Base-by-base conservation (phyloP, 192 early-diverging fungal genomes). In the Umbelopsis isabellina region DNA sequence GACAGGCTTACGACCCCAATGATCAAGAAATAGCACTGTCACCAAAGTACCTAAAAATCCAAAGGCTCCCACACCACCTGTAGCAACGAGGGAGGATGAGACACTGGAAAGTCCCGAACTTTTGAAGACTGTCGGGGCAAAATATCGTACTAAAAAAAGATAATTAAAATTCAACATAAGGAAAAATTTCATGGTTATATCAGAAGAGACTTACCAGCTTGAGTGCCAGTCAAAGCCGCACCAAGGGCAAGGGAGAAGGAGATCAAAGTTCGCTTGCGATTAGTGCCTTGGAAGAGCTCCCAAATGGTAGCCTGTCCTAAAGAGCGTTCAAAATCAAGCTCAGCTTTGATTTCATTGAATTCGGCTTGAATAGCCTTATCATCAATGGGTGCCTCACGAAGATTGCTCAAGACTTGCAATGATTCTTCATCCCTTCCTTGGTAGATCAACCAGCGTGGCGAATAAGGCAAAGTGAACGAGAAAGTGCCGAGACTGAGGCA, bases 361-460 rank as follows among this genome's bases (percentile, higher is more conserved):
- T 93, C 93, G 0, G 80, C 76, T 5, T 76, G 20, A 9, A 95
- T 88, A 8, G 66, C 78, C 7, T 83, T 73, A 37, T 85, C 84
- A 33, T 72, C 68, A 27, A 85, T 69, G 16, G 87, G 85, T 18
- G 65, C 70, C 23, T 88, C 82, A n/a, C 94, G 88, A 70, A 94
- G 77, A 21, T 86, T 74, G 8, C 88, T 87, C 12, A 96, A 72
- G 0, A 93, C 90, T 16, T 58, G 18, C 16, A 84, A 84, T 3
- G 91, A 91, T 72, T 96, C 90, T n/a, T 93, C 92, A 3, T 77
- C 50, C 23, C 86, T 85, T 37, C 81, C 88, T 27, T 89, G 67
- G 72, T 87, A 84, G 25, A 94, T 80, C 51, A 96, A 83, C 94
- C 94, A 96, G 68, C 94, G 93, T 4, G 94, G 93, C 1, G 91